Evolutionary conservation across 352 stramenopile genomes (phyloP), one percentile per base, ranked within the genome.

Genomic region (Globisporangium megalacanthum): DNA sequence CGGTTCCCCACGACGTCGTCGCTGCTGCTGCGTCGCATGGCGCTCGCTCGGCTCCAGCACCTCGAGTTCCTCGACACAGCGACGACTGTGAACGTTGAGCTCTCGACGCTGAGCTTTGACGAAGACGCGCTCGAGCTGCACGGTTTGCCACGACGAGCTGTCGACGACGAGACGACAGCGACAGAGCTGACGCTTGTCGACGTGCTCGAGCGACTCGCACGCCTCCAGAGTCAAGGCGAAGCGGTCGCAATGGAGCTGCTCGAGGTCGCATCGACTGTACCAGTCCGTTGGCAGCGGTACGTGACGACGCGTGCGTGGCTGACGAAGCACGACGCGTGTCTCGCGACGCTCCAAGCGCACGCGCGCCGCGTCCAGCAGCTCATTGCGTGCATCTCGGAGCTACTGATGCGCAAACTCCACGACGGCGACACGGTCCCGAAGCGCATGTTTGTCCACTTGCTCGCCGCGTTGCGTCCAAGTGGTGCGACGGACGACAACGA

Each of bases 121-220:
- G 66, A 86, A 25, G 52, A 36, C 15, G 49, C 62, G 4, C 71
- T 86, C 42, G 60, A 72, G 35, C 61, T 90, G 31, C 52, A 62
- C 22, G 71, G 72, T 8, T 31, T 87, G 6, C 77, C 77, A 2
- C 55, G 68, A 1, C 57, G 70, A n/a, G n/a, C n/a, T 33, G 45
- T 56, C n/a, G 61, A 45, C 17, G 72, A 54, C n/a, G 57, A 57
- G 20, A 13, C 10, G 35, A 13, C 2, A 13, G 35, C 10, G 3
- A 74, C 83, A 39, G 55, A 67, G 11, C 87, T 86, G 80, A 86
- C 80, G 22, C 83, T 90, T 20, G 68, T 72, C 11, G 72, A 88
- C 6, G 73, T 88, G n/a, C 29, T 79, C 2, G 75, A 69, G 1
- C 58, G 58, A 10, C 74, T 88, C 20, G 77, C 88, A 54, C 72